Percentiles rank a stretch among this genome's conserved stretches.
Conservation (phyloP, 257 asterid species). For the Pogostemon cablin region DNA sequence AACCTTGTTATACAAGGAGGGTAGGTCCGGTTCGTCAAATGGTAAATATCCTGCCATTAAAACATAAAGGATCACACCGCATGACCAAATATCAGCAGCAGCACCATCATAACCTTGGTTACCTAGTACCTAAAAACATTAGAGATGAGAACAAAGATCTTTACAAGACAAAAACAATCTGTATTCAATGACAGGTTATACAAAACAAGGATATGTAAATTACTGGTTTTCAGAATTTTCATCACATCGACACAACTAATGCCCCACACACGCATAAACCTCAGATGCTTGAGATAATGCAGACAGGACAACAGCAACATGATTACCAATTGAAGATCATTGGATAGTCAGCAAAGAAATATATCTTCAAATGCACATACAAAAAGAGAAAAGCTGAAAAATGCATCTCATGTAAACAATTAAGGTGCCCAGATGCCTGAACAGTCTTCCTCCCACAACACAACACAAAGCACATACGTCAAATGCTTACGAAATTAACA, state of each 20-base stretch:
- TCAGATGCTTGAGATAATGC: not conserved
- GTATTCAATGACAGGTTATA: conserved; percentile 18
- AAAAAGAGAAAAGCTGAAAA: not conserved
- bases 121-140: conserved; percentile 66
- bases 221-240: conserved; percentile 1
- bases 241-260: conserved; percentile 29
- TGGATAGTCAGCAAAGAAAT: conserved; percentile 11
- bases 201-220: conserved; percentile 7
- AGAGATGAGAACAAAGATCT: conserved; percentile 34
- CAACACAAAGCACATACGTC: not conserved
- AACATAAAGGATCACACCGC: conserved; percentile 91
- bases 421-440: conserved; percentile 3
- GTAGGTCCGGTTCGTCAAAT: conserved; percentile 75
- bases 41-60: conserved; percentile 91
- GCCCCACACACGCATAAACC: not conserved
- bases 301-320: not conserved
- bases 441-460: not conserved
- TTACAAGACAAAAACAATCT: conserved; percentile 26
- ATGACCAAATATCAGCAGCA: conserved; percentile 97
- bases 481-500: not conserved
- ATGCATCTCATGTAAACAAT: not conserved
- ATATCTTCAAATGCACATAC: not conserved
- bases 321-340: conserved; percentile 9
- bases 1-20: conserved; percentile 76
- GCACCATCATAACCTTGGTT: conserved; percentile 92